Base-by-base conservation (phyloP, 148 eudicot species). In the Rhododendron henanense region DNA sequence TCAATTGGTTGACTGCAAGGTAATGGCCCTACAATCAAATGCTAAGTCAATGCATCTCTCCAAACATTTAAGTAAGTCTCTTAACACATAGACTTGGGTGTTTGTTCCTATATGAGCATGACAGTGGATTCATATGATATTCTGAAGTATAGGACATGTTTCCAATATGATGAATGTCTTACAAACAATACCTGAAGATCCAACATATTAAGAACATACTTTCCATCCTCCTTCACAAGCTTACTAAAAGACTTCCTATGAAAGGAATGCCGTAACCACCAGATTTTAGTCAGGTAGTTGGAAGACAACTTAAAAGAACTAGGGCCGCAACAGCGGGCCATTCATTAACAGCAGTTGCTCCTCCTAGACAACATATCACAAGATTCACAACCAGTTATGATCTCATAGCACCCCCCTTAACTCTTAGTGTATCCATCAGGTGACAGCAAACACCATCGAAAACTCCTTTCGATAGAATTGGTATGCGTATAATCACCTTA, bases 271-370 rank as follows among this genome's bases (percentile, higher is more conserved):
- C 19, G 2, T 76, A 33, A 76, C 25, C 28, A 74, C 13, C 9
- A 18, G 79, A 75, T 39, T 16, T 18, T 39, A 11, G 78, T 15
- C 79, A 37, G 45, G 79, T 39, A 39, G 10, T 75, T 16, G 39
- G n/a, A 75, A 75, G 79, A 75, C 78, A 75, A 37, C n/a, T 75
- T 75, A 37, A 19, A 75, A 75, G 41, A 75, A 19, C 79, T 18
- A 37, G 8, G 47, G 19, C 45, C 79, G 4, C 37, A 75, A 75
- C 23, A 75, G 79, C 0, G 2, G 18, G 47, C 14, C 47, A 75
- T 35, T 33, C 19, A 28, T 44, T 15, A 39, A 75, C 23, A 75
- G 37, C 79, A 75, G 25, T 75, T 35, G 79, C 9, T 37, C n/a
- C 47, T 75, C n/a, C 23, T 37, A 37, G 47, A 75, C 23, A 37